phyloP scores from a whole-genome alignment of 345 rosid genomes.

The Chamaenerion angustifolium region DNA sequence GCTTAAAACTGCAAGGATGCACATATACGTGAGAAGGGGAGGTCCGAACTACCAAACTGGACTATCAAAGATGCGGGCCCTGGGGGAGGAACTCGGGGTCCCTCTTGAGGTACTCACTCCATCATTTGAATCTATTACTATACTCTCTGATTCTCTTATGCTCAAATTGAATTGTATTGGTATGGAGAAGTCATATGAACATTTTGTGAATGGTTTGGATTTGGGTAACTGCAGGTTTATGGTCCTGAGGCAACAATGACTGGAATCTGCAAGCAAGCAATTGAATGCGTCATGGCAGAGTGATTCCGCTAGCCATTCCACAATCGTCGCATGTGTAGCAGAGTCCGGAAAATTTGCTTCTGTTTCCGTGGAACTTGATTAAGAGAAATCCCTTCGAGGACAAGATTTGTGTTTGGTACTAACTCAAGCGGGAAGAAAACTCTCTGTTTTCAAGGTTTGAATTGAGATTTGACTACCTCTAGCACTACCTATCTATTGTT shows the following conservation, averaged over 20 bases:
- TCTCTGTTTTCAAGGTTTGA: too few species aligned
- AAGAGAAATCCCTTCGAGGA: too few species aligned
- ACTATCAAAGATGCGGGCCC: slow-evolving; percentile 63
- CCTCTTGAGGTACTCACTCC: slow-evolving; percentile 77
- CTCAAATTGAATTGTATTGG: not conserved
- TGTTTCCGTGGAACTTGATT: too few species aligned
- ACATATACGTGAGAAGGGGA: slow-evolving; percentile 87
- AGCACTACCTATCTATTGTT: too few species aligned
- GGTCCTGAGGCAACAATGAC: slow-evolving; percentile 99
- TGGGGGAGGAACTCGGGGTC: slow-evolving; percentile 75
- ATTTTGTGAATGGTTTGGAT: too few species aligned
- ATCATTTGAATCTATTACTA: too few species aligned
- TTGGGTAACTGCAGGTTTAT: slow-evolving; percentile 41
- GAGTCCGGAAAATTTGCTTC: not conserved
- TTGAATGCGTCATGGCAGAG: slow-evolving; percentile 65
- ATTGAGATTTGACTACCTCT: too few species aligned
- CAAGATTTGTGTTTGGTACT: too few species aligned
- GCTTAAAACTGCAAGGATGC: slow-evolving; percentile 85
- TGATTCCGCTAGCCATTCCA: not conserved
- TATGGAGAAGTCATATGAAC: not conserved
- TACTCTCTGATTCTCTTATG: too few species aligned
- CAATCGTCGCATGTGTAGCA: not conserved
- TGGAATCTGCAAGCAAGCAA: slow-evolving; percentile 90
- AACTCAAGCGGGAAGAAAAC: too few species aligned
- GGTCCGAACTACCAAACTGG: slow-evolving; percentile 94